phyloP scores from a whole-genome alignment of 176 grass and related monocot species.

The Oryza meridionalis region DNA sequence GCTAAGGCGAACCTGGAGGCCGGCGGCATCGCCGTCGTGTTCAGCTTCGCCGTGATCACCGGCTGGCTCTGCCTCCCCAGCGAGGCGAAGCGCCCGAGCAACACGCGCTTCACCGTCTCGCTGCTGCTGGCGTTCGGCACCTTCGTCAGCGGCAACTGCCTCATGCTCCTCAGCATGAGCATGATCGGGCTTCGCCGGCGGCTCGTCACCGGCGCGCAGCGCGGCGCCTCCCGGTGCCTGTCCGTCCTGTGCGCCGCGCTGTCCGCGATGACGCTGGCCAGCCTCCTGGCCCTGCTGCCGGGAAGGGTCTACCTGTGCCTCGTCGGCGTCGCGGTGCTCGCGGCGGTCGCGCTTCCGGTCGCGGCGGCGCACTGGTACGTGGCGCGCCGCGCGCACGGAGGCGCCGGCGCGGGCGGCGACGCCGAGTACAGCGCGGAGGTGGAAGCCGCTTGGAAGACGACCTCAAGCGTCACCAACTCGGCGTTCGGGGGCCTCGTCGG shows the following conservation, averaged over 20 bases:
- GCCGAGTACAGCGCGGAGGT: neutral
- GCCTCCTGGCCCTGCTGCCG: neutral
- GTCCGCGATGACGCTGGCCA: neutral
- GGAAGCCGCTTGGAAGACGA: neutral
- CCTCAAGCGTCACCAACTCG: neutral
- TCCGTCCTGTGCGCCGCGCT: neutral
- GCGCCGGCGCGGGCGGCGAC: neutral
- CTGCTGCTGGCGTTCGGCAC: neutral
- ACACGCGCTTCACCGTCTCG: neutral
- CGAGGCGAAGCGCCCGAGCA: neutral
- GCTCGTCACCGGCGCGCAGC: neutral
- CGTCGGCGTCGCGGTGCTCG: neutral
- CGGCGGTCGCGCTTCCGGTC: rapidly evolving
- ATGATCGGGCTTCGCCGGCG: neutral
- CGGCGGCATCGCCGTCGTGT: neutral
- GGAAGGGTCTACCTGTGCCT: too few species aligned
- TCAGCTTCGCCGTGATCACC: neutral
- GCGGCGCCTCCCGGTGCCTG: neutral
- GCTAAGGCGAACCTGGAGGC: neutral
- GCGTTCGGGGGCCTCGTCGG: conserved; percentile 1
- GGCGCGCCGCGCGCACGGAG: neutral
- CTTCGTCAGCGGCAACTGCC: neutral
- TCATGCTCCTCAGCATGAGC: conserved; percentile 26
- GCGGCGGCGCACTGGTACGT: neutral
- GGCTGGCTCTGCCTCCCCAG: neutral